Conservation (phyloP, 2,329 filamentous ascomycete species). For the Sporothrix pallida region DNA sequence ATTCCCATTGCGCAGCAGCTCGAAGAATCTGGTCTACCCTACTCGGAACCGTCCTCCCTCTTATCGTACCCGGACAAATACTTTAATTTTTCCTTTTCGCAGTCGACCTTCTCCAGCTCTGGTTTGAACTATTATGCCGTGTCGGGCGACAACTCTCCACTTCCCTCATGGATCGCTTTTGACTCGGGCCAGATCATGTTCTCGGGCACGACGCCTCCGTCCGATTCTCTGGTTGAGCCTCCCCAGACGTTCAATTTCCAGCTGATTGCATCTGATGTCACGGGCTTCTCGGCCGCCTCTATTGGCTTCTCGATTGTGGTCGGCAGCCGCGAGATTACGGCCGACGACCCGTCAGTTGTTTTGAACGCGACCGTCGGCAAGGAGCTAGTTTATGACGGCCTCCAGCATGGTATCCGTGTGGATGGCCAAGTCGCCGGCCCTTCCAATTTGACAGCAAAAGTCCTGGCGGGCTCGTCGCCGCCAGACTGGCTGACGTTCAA, state of each 20-base stretch:
- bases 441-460: slow-evolving; percentile 46
- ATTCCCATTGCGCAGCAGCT: slow-evolving; percentile 66
- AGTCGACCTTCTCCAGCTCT: slow-evolving; percentile 66
- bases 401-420: slow-evolving; percentile 60
- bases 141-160: slow-evolving; percentile 75
- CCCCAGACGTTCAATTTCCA: slow-evolving; percentile 75
- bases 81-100: slow-evolving; percentile 61
- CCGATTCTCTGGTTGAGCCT: slow-evolving; percentile 66
- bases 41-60: slow-evolving; percentile 65
- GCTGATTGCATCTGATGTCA: slow-evolving; percentile 77
- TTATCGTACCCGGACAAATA: slow-evolving; percentile 58
- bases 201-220: slow-evolving; percentile 70
- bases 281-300: slow-evolving; percentile 73
- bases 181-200: slow-evolving; percentile 68
- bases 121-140: slow-evolving; percentile 76
- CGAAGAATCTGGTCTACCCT: slow-evolving; percentile 58
- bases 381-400: slow-evolving; percentile 57
- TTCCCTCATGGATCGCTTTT: slow-evolving; percentile 86
- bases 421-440: slow-evolving; percentile 60
- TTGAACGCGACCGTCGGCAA: slow-evolving; percentile 63
- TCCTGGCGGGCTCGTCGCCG: slow-evolving; percentile 57
- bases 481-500: slow-evolving; percentile 76
- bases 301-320: slow-evolving; percentile 74
- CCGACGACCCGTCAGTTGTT: slow-evolving; percentile 61
- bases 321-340: slow-evolving; percentile 71